A percentile compares a stretch with the other conserved stretches of the same genome.
Conservation (phyloP, 345 rosid genomes). For the Anastatica hierochuntica region DNA sequence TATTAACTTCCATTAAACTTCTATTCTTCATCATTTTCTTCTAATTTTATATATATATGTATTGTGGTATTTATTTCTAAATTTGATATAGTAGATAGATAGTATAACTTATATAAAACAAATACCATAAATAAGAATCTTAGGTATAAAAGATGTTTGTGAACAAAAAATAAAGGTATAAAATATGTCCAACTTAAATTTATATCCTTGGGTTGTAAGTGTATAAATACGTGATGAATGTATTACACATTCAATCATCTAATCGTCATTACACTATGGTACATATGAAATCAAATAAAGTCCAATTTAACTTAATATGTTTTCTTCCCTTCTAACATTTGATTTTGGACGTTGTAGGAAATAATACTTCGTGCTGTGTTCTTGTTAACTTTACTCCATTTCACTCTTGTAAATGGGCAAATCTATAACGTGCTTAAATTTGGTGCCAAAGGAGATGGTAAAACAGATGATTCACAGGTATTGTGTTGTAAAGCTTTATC, state of each 20-base stretch:
- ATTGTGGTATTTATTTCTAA: too few species aligned
- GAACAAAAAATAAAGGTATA: too few species aligned
- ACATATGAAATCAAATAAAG: background rate
- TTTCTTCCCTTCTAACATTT: background rate
- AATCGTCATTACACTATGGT: constrained; percentile 9
- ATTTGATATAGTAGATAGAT: too few species aligned
- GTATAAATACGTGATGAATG: background rate
- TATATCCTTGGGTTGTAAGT: background rate
- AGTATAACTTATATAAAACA: too few species aligned
- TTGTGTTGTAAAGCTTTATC: background rate
- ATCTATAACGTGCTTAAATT: constrained; percentile 8
- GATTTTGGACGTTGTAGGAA: constrained; percentile 6
- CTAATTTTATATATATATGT: too few species aligned
- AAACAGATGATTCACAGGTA: constrained; percentile 15
- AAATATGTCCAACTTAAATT: too few species aligned
- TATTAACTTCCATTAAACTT: too few species aligned
- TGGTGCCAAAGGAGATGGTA: constrained; percentile 24
- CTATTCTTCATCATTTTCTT: too few species aligned
- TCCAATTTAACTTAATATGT: background rate
- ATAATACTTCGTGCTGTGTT: background rate
- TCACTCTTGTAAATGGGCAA: constrained; percentile 11
- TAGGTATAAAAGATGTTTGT: too few species aligned
- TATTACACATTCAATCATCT: background rate
- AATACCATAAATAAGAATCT: too few species aligned
- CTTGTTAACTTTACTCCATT: background rate